Evolutionary conservation across 129 eudicot species (phyloP), one percentile per base, ranked within the genome.

Genomic region (Lactuca saligna): DNA sequence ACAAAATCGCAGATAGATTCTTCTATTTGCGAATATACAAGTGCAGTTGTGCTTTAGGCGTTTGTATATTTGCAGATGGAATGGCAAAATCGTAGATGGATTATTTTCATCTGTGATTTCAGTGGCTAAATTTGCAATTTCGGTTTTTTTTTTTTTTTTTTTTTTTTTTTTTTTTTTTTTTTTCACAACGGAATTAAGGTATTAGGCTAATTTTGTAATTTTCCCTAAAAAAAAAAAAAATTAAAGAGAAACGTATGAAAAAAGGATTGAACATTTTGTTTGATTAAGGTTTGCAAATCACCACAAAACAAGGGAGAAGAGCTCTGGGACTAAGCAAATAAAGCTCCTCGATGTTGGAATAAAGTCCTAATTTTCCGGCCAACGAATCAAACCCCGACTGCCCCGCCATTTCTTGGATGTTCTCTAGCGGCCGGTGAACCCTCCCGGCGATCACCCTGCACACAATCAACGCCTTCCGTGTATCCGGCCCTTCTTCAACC

Each of bases 381-480:
- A 91, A 82, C 6, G 97, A 91, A 79, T 91, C 97, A 39, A 91
- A 91, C 80, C 97, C 97, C 0, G 87, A 63, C 57, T 88, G 96
- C 44, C 84, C 84, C 8, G 81, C 88, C 25, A 91, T 78, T 49
- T 91, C 97, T 71, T 81, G 85, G 17, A 91, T 53, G 67, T 86
- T 82, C 75, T 88, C 97, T 54, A 88, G 39, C 7, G 97, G 97
- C 59, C 91, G 77, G 49, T 91, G 97, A 63, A 91, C 96, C 76
- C 97, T 80, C 59, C 97, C 97, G 3, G 97, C 97, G 54, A 91
- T 80, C 9, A 91, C 97, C 63, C 97, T 78, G 63, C 97, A 91
- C 12, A 91, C 96, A 11, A 91, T 83, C 82, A 91, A 82, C 8
- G 91, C 93, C 66, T 88, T 91, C 73, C 91, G 84, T 17, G 77